Base-by-base conservation (phyloP, 2,329 filamentous ascomycete genomes). In the Cyanodermella asteris region DNA sequence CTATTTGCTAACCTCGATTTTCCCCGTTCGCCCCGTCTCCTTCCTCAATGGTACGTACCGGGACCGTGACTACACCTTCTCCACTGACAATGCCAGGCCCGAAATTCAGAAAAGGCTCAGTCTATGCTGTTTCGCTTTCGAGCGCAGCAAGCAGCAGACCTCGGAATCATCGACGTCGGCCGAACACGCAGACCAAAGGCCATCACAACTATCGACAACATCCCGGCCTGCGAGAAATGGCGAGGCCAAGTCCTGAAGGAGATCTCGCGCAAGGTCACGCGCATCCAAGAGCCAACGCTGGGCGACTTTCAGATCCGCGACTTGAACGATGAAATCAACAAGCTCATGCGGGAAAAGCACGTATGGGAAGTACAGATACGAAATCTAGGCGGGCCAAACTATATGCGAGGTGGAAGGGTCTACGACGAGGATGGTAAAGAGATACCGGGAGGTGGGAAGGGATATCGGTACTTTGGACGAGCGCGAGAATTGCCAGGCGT, bases 61-160 rank as follows among this genome's bases (percentile, higher is more conserved):
- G n/a, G n/a, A n/a, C n/a, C n/a, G n/a, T n/a, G n/a, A n/a, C n/a
- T n/a, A n/a, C n/a, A n/a, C n/a, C n/a, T n/a, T n/a, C n/a, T 21
- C 20, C 13, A 9, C 11, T 21, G 11, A 7, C 11, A 31, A 36
- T 2, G 16, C n/a, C 38, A 81, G 84, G 82, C 84, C 44, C 84
- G 84, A 45, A 93, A 94, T 52, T 84, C 78, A 22, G 84, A 94
- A 64, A 97, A 94, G 53, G 84, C 87, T 43, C 87, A 97, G 60
- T 93, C 82, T 23, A 97, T 97, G 84, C 84, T 97, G 51, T 97
- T 93, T 59, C 84, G 87, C 61, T 97, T 97, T 61, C 80, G 87
- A 49, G 87, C 91, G 44, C 77, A 84, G 40, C 87, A 94, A 65
- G 84, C 84, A 36, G 80, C 81, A 35, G 82, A 93, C 54, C 65